Conservation (phyloP, 306 rosid genomes). For the Notholithocarpus densiflorus region DNA sequence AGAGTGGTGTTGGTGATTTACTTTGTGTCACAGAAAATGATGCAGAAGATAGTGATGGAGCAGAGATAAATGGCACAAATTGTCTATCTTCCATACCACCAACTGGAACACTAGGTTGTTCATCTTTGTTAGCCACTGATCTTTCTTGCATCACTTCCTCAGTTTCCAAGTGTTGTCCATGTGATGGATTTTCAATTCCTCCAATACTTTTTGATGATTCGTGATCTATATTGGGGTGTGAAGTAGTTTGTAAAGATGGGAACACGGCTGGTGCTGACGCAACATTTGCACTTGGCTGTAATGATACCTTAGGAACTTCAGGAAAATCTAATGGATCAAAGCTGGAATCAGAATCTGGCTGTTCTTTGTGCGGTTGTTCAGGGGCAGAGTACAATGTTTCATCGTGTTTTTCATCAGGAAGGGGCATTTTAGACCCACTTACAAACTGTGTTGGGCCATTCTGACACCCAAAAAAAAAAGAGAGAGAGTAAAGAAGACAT, state of each 20-base stretch:
- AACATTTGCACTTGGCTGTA: conserved; percentile 37
- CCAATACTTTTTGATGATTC: conserved; percentile 34
- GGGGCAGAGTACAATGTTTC: conserved; percentile 33
- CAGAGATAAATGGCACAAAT: conserved; percentile 76
- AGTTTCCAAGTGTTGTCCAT: conserved; percentile 24
- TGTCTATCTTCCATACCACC: conserved; percentile 55
- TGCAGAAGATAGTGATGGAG: conserved; percentile 53
- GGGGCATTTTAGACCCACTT: conserved; percentile 59
- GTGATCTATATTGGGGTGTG: conserved; percentile 33
- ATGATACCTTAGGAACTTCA: conserved; percentile 62
- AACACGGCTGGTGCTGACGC: conserved; percentile 50
- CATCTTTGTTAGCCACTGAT: conserved; percentile 34
- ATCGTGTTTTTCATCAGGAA: conserved; percentile 65
- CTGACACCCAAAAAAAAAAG: conserved; percentile 25
- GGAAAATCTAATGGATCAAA: conserved; percentile 71
- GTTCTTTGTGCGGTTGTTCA: conserved; percentile 41
- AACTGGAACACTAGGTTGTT: conserved; percentile 39
- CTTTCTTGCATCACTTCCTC: conserved; percentile 32
- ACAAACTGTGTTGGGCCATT: conserved; percentile 62
- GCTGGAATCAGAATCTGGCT: conserved; percentile 66
- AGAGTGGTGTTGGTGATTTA: conserved; percentile 33
- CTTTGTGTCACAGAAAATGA: conserved; percentile 41
- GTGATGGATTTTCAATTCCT: conserved; percentile 22
- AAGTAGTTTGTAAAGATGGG: conserved; percentile 32
- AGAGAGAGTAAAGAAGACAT: conserved; percentile 6